Percentiles rank a stretch among this genome's conserved stretches.
phyloP scores from a whole-genome alignment of 805 yeast genomes.

The Jamesozyma lodderae region DNA sequence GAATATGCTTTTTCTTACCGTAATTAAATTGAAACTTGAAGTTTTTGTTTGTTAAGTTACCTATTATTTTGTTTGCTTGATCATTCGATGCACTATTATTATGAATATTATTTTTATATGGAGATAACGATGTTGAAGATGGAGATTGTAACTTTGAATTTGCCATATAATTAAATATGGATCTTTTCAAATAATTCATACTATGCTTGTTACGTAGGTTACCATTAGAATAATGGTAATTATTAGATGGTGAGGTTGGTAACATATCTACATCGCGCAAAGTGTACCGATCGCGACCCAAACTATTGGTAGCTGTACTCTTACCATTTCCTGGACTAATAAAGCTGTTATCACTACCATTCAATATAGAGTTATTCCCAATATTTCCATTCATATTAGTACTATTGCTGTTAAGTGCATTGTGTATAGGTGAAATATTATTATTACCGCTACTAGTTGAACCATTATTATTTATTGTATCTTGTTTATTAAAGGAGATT shows the following conservation, averaged over 20 bases:
- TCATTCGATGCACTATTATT: neutral
- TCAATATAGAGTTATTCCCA: constrained; percentile 4
- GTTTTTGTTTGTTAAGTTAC: constrained; percentile 22
- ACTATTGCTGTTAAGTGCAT: no score
- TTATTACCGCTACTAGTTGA: constrained; percentile 1
- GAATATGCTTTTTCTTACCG: constrained; percentile 3
- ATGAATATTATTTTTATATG: neutral
- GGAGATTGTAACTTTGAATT: constrained; percentile 4
- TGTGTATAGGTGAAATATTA: constrained; percentile 4
- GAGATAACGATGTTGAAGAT: constrained; percentile 1
- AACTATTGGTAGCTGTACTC: neutral
- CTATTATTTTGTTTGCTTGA: constrained; percentile 13
- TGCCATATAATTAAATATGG: constrained; percentile 22
- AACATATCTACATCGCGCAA: constrained; percentile 23
- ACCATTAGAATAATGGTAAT: neutral
- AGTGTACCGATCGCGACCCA: constrained; percentile 18
- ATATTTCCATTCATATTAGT: constrained; percentile 6
- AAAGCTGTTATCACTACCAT: neutral
- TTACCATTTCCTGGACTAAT: neutral
- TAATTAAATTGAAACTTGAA: constrained; percentile 30
- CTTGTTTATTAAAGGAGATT: constrained; percentile 33
- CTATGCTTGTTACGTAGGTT: constrained; percentile 7
- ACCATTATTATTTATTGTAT: neutral
- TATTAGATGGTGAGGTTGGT: constrained; percentile 3
- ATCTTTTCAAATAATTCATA: constrained; percentile 18